phyloP scores from a whole-genome alignment of 345 rosid genomes.

The Jatropha curcas region DNA sequence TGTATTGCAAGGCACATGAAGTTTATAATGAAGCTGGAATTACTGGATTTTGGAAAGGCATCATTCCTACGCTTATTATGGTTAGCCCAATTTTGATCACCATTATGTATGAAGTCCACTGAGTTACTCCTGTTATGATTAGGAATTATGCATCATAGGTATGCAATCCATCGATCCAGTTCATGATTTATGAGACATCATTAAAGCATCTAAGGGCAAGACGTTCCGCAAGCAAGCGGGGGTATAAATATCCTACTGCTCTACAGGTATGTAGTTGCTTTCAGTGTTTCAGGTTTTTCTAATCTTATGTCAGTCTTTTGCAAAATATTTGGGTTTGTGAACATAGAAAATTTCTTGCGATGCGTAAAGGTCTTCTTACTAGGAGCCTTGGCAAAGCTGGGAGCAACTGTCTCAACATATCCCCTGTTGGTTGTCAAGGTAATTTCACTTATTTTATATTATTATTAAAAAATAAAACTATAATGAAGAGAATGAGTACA shows the following conservation, averaged over 20 bases:
- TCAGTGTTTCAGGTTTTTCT: neutral
- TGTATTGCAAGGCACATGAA: slow-evolving; percentile 44
- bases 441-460: slow-evolving; percentile 2
- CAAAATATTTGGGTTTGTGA: neutral
- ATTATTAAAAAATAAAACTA: neutral
- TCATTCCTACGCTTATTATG: slow-evolving; percentile 69
- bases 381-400: slow-evolving; percentile 73
- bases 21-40: slow-evolving; percentile 63
- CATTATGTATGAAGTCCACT: neutral
- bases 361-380: slow-evolving; percentile 51
- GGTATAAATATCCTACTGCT: slow-evolving; percentile 48
- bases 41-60: slow-evolving; percentile 72
- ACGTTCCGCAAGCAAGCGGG: slow-evolving; percentile 39
- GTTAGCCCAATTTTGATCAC: slow-evolving; percentile 33
- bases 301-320: neutral
- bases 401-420: slow-evolving; percentile 66
- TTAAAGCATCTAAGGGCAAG: slow-evolving; percentile 53
- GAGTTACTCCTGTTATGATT: slow-evolving; percentile 12
- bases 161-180: slow-evolving; percentile 76
- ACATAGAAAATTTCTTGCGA: neutral
- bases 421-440: slow-evolving; percentile 76
- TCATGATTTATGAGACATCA: slow-evolving; percentile 65
- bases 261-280: slow-evolving; percentile 43
- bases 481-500: neutral
- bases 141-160: slow-evolving; percentile 41